A percentile compares a stretch with the other conserved stretches of the same genome.
Evolutionary conservation across 2,329 filamentous ascomycete genomes (phyloP).

Genomic region (Trichoderma koningii): DNA sequence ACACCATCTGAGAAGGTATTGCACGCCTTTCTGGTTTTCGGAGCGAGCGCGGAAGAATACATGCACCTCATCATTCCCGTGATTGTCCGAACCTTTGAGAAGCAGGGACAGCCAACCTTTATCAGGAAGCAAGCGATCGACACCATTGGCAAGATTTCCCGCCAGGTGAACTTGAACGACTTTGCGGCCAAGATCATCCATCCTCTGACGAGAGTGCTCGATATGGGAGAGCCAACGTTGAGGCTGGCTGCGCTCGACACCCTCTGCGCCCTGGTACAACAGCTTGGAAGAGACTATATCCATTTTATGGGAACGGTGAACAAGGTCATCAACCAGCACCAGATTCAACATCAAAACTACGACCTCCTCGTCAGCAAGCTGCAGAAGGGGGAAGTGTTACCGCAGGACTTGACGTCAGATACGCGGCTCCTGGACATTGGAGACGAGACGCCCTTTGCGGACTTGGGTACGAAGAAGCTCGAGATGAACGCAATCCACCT

Average conservation of each 20-base stretch:
- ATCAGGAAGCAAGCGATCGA: conserved; percentile 90
- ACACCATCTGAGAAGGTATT: conserved; percentile 85
- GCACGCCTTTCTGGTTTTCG: conserved; percentile 94
- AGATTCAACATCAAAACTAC: conserved; percentile 88
- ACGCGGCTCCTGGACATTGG: conserved; percentile 74
- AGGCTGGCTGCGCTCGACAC: conserved; percentile 87
- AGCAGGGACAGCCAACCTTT: conserved; percentile 74
- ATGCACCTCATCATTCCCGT: conserved; percentile 99
- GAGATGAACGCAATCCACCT: conserved; percentile 97
- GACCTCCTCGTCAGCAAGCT: conserved; percentile 89
- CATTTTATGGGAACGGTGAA: conserved; percentile 94
- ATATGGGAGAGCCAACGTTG: conserved; percentile 69
- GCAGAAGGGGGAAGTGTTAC: conserved; percentile 91
- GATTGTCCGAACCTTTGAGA: conserved; percentile 92
- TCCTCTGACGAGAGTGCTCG: conserved; percentile 80
- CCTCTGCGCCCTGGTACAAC: conserved; percentile 91
- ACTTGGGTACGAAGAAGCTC: conserved; percentile 88
- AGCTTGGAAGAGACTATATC: conserved; percentile 91
- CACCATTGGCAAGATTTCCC: conserved; percentile 88
- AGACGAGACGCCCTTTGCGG: conserved; percentile 79
- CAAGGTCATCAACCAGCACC: conserved; percentile 76
- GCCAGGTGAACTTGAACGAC: conserved; percentile 95
- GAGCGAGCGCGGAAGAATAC: conserved; percentile 93
- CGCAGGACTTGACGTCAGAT: conserved; percentile 88
- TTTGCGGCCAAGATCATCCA: conserved; percentile 97